These are phyloP conservation scores for Boletus reticulatus DNA, from an alignment of 768 basidiomycete species.

Conservation along the genomic window DNA sequence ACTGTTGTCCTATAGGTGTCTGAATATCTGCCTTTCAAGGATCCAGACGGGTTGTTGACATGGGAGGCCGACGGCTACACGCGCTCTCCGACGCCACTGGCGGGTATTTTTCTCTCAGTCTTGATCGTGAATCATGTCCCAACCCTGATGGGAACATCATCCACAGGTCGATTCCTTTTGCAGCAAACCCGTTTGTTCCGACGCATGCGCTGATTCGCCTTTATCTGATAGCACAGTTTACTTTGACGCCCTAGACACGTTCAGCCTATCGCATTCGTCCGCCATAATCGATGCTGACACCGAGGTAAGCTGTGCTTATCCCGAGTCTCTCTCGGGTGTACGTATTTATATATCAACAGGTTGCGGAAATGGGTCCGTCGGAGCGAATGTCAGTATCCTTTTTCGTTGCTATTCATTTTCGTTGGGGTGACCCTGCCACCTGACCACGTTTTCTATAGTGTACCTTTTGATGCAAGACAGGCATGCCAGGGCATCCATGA, in stretches of 20 bases:
- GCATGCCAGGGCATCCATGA: neutral
- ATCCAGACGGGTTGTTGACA: neutral
- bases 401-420: slow-evolving; percentile 7
- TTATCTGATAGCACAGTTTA: slow-evolving; percentile 21
- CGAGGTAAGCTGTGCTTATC: slow-evolving; percentile 6
- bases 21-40: neutral
- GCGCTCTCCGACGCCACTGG: neutral
- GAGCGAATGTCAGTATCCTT: slow-evolving; percentile 14
- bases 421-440: slow-evolving; percentile 6
- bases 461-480: slow-evolving; percentile 2
- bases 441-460: slow-evolving; percentile 13
- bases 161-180: slow-evolving; percentile 6
- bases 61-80: neutral
- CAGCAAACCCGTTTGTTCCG: neutral
- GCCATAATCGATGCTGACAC: slow-evolving; percentile 2
- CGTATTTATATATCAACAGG: slow-evolving; percentile 3
- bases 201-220: neutral
- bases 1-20: slow-evolving; percentile 2
- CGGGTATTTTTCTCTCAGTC: neutral
- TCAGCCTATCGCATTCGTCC: slow-evolving; percentile 4
- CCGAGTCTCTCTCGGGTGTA: neutral
- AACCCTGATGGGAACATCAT: slow-evolving; percentile 9
- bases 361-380: slow-evolving; percentile 7
- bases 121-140: neutral
- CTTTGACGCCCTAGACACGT: slow-evolving; percentile 22